Evolutionary conservation across 139 green algal species (phyloP).

Genomic region (Haematococcus lacustris): DNA sequence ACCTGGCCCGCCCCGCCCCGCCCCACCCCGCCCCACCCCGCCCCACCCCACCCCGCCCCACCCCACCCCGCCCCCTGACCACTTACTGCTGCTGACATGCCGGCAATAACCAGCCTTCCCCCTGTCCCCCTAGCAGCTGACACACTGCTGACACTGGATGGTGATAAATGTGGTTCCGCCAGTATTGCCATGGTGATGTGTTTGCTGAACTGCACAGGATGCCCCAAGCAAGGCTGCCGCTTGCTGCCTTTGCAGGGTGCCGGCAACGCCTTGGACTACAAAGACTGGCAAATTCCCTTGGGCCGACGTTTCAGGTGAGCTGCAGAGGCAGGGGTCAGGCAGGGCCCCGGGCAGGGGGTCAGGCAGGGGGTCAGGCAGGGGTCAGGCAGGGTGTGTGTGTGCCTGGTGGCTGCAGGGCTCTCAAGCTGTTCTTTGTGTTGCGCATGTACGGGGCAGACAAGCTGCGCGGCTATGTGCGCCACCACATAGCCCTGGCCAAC

Average conservation of each 20-base stretch:
- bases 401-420: slow-evolving; percentile 54
- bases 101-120: too few species aligned
- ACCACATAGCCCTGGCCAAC: slow-evolving; percentile 53
- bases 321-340: too few species aligned
- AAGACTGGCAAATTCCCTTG: slow-evolving; percentile 82
- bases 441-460: slow-evolving; percentile 62
- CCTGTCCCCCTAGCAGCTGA: too few species aligned
- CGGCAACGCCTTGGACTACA: slow-evolving; percentile 59
- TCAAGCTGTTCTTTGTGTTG: slow-evolving; percentile 87
- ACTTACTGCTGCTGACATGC: too few species aligned
- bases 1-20: too few species aligned
- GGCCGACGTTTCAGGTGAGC: too few species aligned
- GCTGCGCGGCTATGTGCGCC: slow-evolving; percentile 52
- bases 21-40: too few species aligned
- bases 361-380: too few species aligned
- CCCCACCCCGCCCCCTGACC: too few species aligned
- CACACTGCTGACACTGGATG: background rate
- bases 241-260: slow-evolving; percentile 8
- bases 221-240: background rate
- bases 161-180: background rate
- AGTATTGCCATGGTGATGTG: background rate
- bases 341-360: too few species aligned
- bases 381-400: too few species aligned
- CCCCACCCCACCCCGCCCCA: too few species aligned
- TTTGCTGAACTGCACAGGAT: background rate